These are phyloP conservation scores for Sporothrix phasma DNA, from an alignment of 2,329 filamentous ascomycete species.

Conservation along the genomic window DNA sequence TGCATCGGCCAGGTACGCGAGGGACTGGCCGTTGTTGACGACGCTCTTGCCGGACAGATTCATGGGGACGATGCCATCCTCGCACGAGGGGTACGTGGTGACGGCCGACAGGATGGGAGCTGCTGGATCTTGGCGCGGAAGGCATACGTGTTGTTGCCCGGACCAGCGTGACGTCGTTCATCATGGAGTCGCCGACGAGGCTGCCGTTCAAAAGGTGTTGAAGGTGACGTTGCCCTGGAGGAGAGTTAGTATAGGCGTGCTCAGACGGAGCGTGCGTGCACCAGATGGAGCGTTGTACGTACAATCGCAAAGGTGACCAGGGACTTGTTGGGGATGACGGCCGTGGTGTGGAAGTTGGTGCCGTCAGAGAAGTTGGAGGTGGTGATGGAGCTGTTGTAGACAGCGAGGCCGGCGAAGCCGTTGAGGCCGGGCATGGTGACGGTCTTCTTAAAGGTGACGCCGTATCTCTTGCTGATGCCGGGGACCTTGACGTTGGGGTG, in stretches of 20 bases:
- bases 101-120: conserved; percentile 36
- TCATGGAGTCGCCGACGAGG: conserved; percentile 44
- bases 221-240: conserved; percentile 52
- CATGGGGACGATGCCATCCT: conserved; percentile 44
- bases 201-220: conserved; percentile 43
- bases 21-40: conserved; percentile 38
- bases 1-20: conserved; percentile 48
- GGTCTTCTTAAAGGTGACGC: conserved; percentile 47
- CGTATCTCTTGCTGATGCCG: conserved; percentile 39
- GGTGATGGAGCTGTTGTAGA: conserved; percentile 41
- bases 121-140: conserved; percentile 47
- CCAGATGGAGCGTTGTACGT: conserved; percentile 29
- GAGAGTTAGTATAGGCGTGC: not conserved
- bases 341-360: conserved; percentile 52
- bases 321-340: conserved; percentile 54
- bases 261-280: too few relatives aligned
- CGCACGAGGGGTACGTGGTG: conserved; percentile 38
- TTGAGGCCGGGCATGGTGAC: conserved; percentile 37
- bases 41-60: conserved; percentile 44
- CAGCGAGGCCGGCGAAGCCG: conserved; percentile 44
- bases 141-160: conserved; percentile 47
- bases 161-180: conserved; percentile 47
- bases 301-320: conserved; percentile 55
- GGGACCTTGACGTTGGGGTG: conserved; percentile 41
- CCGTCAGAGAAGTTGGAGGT: conserved; percentile 31